Evolutionary conservation across 2,329 filamentous ascomycete species (phyloP).

Genomic region (Sphaerostilbella broomeana): DNA sequence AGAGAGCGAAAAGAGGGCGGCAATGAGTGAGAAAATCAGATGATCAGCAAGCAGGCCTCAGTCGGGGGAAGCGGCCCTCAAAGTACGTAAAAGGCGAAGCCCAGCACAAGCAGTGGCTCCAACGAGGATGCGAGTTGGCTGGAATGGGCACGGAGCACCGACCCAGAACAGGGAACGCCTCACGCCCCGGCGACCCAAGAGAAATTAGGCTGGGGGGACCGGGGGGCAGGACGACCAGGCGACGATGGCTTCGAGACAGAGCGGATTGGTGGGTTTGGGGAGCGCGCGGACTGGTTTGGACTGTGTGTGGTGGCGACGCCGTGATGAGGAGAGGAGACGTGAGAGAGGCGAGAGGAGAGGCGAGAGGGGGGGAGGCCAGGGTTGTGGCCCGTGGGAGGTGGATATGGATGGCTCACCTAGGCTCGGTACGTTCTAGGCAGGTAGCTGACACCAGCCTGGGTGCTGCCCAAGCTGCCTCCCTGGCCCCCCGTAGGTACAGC

Average conservation of each 20-base stretch:
- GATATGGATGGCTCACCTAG: no score
- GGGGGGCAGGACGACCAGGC: no score
- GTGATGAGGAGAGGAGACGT: background rate
- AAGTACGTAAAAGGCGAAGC: slow-evolving; percentile 13
- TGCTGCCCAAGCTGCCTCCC: no score
- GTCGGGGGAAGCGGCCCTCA: slow-evolving; percentile 3
- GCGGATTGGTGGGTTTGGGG: background rate
- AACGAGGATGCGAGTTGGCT: slow-evolving; percentile 1
- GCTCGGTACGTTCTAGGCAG: no score
- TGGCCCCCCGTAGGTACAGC: no score
- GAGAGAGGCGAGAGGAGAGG: background rate
- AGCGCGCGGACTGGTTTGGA: background rate
- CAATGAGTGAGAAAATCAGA: no score
- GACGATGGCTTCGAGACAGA: background rate
- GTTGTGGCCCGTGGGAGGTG: no score
- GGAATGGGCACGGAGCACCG: slow-evolving; percentile 12
- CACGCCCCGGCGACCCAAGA: slow-evolving; percentile 1
- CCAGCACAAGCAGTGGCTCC: background rate
- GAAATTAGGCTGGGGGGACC: slow-evolving; percentile 8
- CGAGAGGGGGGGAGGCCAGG: no score
- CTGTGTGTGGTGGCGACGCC: background rate
- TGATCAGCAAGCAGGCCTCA: no score
- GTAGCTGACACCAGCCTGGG: no score
- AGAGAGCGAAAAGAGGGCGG: no score
- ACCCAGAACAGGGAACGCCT: slow-evolving; percentile 10